Percentiles rank a stretch among this genome's conserved stretches.
phyloP scores from a whole-genome alignment of 306 rosid genomes.

The Glycyrrhiza uralensis region DNA sequence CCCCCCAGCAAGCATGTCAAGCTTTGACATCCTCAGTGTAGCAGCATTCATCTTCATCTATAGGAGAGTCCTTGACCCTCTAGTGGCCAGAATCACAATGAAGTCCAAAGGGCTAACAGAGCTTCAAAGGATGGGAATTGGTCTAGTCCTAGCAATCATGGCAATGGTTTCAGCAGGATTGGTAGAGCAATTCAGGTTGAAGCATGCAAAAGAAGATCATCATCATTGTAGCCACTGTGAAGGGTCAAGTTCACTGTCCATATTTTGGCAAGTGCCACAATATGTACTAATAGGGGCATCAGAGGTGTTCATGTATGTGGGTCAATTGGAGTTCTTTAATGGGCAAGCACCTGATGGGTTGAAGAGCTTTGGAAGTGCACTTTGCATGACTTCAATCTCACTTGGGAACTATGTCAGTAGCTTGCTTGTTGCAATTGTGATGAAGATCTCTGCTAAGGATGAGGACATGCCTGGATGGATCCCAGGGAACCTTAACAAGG shows the following conservation, averaged over 20 bases:
- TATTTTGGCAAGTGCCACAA: conserved; percentile 79
- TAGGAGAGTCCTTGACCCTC: conserved; percentile 52
- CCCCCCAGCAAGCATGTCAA: conserved; percentile 89
- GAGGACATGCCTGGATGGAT: conserved; percentile 69
- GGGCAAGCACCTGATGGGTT: conserved; percentile 76
- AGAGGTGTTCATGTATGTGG: conserved; percentile 84
- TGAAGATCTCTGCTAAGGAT: conserved; percentile 54
- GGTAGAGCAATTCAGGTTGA: conserved; percentile 54
- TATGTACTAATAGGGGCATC: conserved; percentile 72
- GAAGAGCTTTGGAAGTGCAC: conserved; percentile 85
- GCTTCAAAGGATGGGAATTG: conserved; percentile 85
- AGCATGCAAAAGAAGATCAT: conserved; percentile 20
- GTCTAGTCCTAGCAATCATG: conserved; percentile 58
- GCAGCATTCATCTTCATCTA: conserved; percentile 63
- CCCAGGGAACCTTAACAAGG: conserved; percentile 65
- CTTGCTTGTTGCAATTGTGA: conserved; percentile 65
- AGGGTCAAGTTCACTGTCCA: conserved; percentile 53
- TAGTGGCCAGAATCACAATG: conserved; percentile 18
- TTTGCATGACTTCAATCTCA: conserved; percentile 79
- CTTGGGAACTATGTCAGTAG: conserved; percentile 76
- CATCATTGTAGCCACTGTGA: conserved; percentile 36
- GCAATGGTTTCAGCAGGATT: conserved; percentile 71
- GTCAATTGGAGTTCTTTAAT: conserved; percentile 75
- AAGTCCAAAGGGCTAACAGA: conserved; percentile 49
- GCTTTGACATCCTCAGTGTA: conserved; percentile 78